Evolutionary conservation across 192 early-diverging fungal species (phyloP), one percentile per base, ranked within the genome.

Genomic region (Coemansia sp.): DNA sequence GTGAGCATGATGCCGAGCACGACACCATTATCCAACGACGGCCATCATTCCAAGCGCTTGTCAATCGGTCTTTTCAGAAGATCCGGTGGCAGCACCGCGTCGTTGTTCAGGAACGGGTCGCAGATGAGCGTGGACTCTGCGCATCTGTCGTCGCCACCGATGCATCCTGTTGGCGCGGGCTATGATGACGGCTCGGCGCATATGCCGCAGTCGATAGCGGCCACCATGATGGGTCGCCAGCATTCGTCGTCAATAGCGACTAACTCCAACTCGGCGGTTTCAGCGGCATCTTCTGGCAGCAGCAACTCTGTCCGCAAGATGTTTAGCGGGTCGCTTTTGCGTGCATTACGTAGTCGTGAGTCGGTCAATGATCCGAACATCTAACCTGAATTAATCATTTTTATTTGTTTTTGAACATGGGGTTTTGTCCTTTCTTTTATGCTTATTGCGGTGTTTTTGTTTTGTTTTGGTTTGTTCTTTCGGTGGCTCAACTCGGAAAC

Each of bases 251-350:
- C 72, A 18, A 20, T 63, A 2, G 36, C 56, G 45, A 50, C 54
- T n/a, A 60, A 58, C 18, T 66, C 54, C 25, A 60, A 58, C 18
- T 66, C 69, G 6, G n/a, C 56, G 49, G 61, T 60, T 0, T 59
- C 62, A 20, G 67, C 64, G 18, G 62, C 42, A 12, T 61, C 60
- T 20, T 61, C 60, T n/a, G 60, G 60, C 5, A 61, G 66, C 56
- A 65, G 72, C 49, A 62, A n/a, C 28, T 60, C 72, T 14, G 76
- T 80, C 18, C 77, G 77, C 66, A 80, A 80, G 51, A 80, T 75
- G 77, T 75, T 80, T 38, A 80, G 77, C 34, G 77, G 69, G 4
- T 69, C 72, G n/a, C 65, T 80, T 59, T 28, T 80, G 59, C 77
- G 77, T 42, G 72, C 68, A 0, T 50, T 80, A 62, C 72, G 73